Base-by-base conservation (phyloP, 345 rosid genomes). In the Clausena lansium region DNA sequence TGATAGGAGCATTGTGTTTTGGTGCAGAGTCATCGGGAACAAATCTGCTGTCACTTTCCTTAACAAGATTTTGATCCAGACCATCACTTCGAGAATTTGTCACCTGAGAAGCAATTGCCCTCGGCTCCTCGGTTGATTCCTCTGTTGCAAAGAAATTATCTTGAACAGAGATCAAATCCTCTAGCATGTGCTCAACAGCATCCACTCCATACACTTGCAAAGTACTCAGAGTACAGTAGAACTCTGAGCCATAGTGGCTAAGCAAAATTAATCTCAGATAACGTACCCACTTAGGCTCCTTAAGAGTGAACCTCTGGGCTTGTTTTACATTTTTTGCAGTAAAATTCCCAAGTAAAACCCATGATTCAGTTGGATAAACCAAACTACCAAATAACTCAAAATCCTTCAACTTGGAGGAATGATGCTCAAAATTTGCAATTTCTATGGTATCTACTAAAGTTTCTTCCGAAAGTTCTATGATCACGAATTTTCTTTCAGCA, bases 141-240 rank as follows among this genome's bases (percentile, higher is more conserved):
- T 71, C 82, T 5, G 70, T 25, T 22, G 75, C 65, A 71, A 61
- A 35, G 30, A 28, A 24, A n/a, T 77, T 71, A 55, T 75, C 87
- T 82, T 85, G 89, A 63, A 39, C 83, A 39, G 88, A 86, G 52
- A 87, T 83, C 88, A 89, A 77, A 85, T 87, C 89, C 77, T 86
- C 91, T 75, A 89, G 80, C 91, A 89, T 84, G 76, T 83, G 81
- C 67, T 89, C 91, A 67, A 87, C 89, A 67, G 91, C 89, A 84
- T 89, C 92, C 5, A 87, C 87, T 52, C 92, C 91, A 74, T 78
- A 89, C 58, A 89, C 89, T 79, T 85, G 86, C 70, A 87, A 73
- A 36, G 77, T 64, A 76, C 85, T 89, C 38, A 87, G 72, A 11
- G 92, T 89, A 78, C 92, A 87, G 72, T 89, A 89, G 68, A 89